A percentile compares a stretch with the other conserved stretches of the same genome.
These are phyloP conservation scores for Tuber umbilicatum DNA, from an alignment of 495 filamentous ascomycete genomes.

Conservation along the genomic window DNA sequence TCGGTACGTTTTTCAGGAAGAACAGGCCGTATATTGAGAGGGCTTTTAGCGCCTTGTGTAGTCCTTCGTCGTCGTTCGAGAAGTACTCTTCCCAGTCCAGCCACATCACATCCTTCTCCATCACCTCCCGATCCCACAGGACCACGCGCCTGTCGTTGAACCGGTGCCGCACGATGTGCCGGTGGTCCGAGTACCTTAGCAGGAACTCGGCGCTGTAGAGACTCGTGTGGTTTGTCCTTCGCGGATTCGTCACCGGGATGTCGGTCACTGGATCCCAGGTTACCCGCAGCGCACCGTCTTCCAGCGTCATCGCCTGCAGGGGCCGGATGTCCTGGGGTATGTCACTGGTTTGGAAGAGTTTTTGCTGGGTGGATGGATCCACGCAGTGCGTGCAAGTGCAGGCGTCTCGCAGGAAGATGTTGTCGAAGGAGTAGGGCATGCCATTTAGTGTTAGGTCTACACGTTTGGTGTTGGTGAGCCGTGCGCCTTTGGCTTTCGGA, in stretches of 20 bases:
- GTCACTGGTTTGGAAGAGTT: slow-evolving; percentile 67
- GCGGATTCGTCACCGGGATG: slow-evolving; percentile 45
- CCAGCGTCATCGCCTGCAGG: slow-evolving; percentile 15
- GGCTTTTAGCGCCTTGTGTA: slow-evolving; percentile 51
- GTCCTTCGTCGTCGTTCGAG: slow-evolving; percentile 43
- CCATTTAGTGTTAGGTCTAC: slow-evolving; percentile 18
- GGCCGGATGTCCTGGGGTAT: slow-evolving; percentile 55
- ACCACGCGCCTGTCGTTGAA: slow-evolving; percentile 34
- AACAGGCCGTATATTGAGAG: slow-evolving; percentile 60
- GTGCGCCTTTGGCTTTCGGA: slow-evolving; percentile 1
- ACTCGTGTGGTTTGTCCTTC: slow-evolving; percentile 48
- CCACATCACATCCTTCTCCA: slow-evolving; percentile 45
- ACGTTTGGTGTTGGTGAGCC: slow-evolving; percentile 16
- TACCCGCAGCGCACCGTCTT: slow-evolving; percentile 50
- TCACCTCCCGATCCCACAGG: slow-evolving; percentile 44
- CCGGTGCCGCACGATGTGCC: slow-evolving; percentile 23
- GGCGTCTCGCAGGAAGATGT: slow-evolving; percentile 64
- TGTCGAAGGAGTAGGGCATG: slow-evolving; percentile 18
- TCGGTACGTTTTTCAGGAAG: slow-evolving; percentile 69
- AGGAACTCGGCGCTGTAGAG: slow-evolving; percentile 44
- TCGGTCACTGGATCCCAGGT: slow-evolving; percentile 54
- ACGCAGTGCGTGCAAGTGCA: slow-evolving; percentile 68
- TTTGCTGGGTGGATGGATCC: slow-evolving; percentile 72
- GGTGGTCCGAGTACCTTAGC: slow-evolving; percentile 15
- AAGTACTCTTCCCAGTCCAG: slow-evolving; percentile 62